Evolutionary conservation across 306 rosid species (phyloP).

Genomic region (Vigna reflexopilosa): DNA sequence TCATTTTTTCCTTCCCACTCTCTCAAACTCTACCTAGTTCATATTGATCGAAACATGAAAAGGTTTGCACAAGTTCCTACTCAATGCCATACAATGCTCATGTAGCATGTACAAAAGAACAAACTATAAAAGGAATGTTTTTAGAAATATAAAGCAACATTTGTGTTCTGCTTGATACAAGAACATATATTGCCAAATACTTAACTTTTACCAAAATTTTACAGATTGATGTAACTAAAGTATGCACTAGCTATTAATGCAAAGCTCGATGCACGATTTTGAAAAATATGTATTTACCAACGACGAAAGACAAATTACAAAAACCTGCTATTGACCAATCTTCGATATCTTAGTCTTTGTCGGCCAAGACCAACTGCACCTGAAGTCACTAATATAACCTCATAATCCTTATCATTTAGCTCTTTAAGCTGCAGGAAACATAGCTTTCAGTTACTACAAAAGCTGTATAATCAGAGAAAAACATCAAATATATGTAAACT

Average conservation of each 20-base stretch:
- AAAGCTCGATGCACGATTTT: constrained; percentile 29
- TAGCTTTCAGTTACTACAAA: constrained; percentile 30
- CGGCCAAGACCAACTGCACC: constrained; percentile 94
- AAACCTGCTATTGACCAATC: constrained; percentile 91
- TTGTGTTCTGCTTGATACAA: not conserved
- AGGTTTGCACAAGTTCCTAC: not conserved
- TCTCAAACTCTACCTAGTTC: constrained; percentile 13
- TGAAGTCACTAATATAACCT: constrained; percentile 85
- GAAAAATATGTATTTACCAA: not conserved
- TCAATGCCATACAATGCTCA: not conserved
- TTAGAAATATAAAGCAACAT: not conserved
- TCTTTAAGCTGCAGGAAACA: constrained; percentile 74
- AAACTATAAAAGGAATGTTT: not conserved
- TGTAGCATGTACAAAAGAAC: not conserved
- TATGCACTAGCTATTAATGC: not conserved
- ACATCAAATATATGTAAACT: not conserved
- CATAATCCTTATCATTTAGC: constrained; percentile 70
- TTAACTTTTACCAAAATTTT: not conserved
- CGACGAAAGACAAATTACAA: constrained; percentile 22
- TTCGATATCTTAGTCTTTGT: constrained; percentile 85
- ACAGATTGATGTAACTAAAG: constrained; percentile 3
- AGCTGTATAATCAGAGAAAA: constrained; percentile 27
- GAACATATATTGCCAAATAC: not conserved
- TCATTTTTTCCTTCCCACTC: constrained; percentile 1
- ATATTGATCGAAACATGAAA: constrained; percentile 7